Evolutionary conservation across 2,329 filamentous ascomycete species (phyloP).

Genomic region (Colletotrichum cordylinicola): DNA sequence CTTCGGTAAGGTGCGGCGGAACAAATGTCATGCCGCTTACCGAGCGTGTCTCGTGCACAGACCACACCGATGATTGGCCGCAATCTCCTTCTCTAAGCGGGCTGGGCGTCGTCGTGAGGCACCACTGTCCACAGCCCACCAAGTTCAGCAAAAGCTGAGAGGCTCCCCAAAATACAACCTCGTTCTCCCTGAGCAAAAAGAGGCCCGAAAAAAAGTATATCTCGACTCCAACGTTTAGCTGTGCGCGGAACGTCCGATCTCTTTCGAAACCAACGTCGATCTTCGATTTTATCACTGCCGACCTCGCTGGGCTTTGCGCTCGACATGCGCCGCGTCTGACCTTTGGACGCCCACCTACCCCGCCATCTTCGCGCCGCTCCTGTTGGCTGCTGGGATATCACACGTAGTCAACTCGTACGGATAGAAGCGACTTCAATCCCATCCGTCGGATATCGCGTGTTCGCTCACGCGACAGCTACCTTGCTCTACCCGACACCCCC

Average conservation of each 20-base stretch:
- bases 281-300: not conserved
- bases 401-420: not conserved
- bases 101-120: conserved; percentile 18
- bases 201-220: not conserved
- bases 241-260: not conserved
- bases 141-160: conserved; percentile 22
- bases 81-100: conserved; percentile 16
- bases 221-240: not conserved
- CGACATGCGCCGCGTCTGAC: conserved; percentile 19
- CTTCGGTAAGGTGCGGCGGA: not conserved
- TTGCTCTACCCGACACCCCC: conserved; percentile 14
- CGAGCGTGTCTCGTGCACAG: not conserved
- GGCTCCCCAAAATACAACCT: conserved; percentile 13
- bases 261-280: not conserved
- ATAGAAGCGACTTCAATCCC: not conserved
- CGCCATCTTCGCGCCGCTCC: conserved; percentile 19
- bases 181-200: not conserved
- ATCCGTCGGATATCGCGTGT: not conserved
- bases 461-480: not conserved
- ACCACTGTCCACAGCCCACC: conserved; percentile 17
- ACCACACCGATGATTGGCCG: conserved; percentile 1
- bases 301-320: not conserved
- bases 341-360: conserved; percentile 13
- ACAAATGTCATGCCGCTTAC: not conserved
- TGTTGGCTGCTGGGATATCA: conserved; percentile 4